Percentiles rank a stretch among this genome's conserved stretches.
phyloP scores from a whole-genome alignment of 2,329 filamentous ascomycete species.

The Nothophaeocryptopus gaeumannii region DNA sequence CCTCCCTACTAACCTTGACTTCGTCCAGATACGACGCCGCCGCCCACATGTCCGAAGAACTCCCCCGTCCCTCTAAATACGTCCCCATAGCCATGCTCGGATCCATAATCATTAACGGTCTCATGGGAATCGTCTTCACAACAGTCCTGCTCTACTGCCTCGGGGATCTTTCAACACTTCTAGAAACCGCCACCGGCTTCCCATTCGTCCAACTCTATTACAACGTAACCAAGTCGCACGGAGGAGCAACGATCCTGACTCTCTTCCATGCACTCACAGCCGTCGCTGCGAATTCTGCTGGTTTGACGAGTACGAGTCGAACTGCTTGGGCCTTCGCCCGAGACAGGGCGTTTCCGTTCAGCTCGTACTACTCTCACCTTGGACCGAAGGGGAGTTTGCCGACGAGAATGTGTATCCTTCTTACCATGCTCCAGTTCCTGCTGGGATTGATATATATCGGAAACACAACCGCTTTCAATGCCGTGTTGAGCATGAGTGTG shows the following conservation, averaged over 20 bases:
- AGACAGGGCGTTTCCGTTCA: constrained; percentile 37
- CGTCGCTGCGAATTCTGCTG: constrained; percentile 34
- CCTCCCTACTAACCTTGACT: background rate
- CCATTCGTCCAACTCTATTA: constrained; percentile 26
- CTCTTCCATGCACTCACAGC: constrained; percentile 34
- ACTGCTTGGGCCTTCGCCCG: constrained; percentile 38
- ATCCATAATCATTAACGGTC: constrained; percentile 20
- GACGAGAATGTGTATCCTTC: constrained; percentile 13
- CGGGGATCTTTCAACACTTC: constrained; percentile 21
- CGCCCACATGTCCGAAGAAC: constrained; percentile 25
- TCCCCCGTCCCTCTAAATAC: constrained; percentile 21
- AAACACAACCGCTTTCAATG: constrained; percentile 20
- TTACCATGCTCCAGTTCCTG: constrained; percentile 14
- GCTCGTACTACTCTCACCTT: constrained; percentile 25
- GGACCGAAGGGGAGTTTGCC: constrained; percentile 4
- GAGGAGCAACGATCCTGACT: constrained; percentile 31
- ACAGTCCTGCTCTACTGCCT: constrained; percentile 23
- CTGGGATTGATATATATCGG: constrained; percentile 18
- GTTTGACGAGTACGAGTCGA: constrained; percentile 37
- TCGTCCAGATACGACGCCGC: constrained; percentile 15
- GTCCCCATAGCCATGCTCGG: constrained; percentile 28
- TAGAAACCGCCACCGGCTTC: constrained; percentile 25
- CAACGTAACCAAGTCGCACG: constrained; percentile 25
- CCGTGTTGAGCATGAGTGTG: constrained; percentile 15
- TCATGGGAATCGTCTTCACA: constrained; percentile 19